phyloP scores from a whole-genome alignment of 208 protist species.

The Ichthyophonus hoferi region DNA sequence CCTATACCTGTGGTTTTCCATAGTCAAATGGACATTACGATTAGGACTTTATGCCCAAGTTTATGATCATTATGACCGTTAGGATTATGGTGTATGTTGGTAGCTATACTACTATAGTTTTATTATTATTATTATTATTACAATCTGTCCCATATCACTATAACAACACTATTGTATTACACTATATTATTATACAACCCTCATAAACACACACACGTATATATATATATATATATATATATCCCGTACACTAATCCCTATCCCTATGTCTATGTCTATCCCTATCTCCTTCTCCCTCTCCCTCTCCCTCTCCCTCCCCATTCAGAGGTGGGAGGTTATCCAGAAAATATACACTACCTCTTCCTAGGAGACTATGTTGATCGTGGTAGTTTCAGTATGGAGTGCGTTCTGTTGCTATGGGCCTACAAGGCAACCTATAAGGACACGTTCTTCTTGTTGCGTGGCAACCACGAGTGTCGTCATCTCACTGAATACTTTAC shows the following conservation, averaged over 20 bases:
- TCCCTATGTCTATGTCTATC: no score
- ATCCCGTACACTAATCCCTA: neutral
- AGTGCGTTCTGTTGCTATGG: constrained; percentile 77
- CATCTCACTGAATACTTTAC: constrained; percentile 93
- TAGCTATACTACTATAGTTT: no score
- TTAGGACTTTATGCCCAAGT: no score
- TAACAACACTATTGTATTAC: no score
- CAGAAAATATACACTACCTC: constrained; percentile 70
- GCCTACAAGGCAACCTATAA: constrained; percentile 85
- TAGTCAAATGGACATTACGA: neutral
- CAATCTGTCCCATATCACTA: no score
- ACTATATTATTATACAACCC: no score
- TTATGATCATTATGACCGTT: no score
- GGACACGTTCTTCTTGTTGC: constrained; percentile 78
- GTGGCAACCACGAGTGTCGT: constrained; percentile 95
- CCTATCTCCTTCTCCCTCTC: no score
- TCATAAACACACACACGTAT: constrained; percentile 4
- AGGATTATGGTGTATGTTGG: no score
- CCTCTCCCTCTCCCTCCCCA: no score
- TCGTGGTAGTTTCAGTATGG: constrained; percentile 74
- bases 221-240: constrained; percentile 5
- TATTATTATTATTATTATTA: no score
- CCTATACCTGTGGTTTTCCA: neutral
- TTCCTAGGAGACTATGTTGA: constrained; percentile 89
- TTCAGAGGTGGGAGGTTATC: constrained; percentile 24